Evolutionary conservation across 495 filamentous ascomycete genomes (phyloP).

Genomic region (Penicillium parvum): DNA sequence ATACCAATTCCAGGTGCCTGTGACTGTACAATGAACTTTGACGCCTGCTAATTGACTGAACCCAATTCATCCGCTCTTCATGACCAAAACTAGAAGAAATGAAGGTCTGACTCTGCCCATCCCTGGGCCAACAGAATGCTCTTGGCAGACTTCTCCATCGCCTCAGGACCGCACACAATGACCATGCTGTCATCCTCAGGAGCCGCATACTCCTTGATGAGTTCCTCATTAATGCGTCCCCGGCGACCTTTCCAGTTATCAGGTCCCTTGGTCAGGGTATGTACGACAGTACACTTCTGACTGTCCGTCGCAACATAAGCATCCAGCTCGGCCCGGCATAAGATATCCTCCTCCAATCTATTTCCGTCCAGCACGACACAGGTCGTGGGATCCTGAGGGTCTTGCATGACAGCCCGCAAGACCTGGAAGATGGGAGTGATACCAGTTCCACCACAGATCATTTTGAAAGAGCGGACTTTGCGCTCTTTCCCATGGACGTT

Average conservation of each 20-base stretch:
- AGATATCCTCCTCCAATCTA: conserved; percentile 73
- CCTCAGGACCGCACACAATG: conserved; percentile 77
- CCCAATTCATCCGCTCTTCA: not conserved
- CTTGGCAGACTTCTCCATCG: conserved; percentile 68
- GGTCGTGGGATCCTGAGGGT: conserved; percentile 50
- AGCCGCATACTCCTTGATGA: conserved; percentile 58
- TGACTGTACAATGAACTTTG: not conserved
- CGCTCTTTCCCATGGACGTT: conserved; percentile 55
- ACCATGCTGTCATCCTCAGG: conserved; percentile 57
- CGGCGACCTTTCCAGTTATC: conserved; percentile 62
- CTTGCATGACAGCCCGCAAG: conserved; percentile 67
- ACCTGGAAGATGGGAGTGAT: conserved; percentile 94
- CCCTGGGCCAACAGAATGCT: conserved; percentile 61
- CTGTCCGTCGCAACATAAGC: conserved; percentile 46
- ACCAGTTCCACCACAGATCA: conserved; percentile 87
- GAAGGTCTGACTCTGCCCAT: conserved; percentile 73
- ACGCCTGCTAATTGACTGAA: not conserved
- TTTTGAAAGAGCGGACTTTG: conserved; percentile 64
- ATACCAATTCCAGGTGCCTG: not conserved
- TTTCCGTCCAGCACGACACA: conserved; percentile 83
- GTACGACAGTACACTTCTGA: conserved; percentile 60
- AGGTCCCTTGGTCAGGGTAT: conserved; percentile 65
- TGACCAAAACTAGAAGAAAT: conserved; percentile 63
- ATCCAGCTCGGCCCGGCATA: conserved; percentile 76
- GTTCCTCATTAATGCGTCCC: conserved; percentile 61